Evolutionary conservation across 177 flowering plant genomes (phyloP), one percentile per base, ranked within the genome.

Genomic region (Telopea speciosissima): DNA sequence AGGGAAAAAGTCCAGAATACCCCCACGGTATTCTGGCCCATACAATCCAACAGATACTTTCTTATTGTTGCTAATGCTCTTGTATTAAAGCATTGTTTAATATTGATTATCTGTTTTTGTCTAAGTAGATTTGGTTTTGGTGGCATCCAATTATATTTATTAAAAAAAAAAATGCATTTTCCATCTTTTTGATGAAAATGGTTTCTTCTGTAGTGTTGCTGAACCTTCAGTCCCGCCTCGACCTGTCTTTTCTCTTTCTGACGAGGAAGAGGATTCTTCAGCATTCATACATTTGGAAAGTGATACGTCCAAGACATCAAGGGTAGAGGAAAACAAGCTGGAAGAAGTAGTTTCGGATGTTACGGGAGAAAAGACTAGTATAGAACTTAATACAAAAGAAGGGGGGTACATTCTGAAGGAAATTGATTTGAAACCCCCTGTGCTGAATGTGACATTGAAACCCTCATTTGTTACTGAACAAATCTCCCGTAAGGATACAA

Each of bases 151-250:
- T n/a, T n/a, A n/a, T n/a, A n/a, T 44, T 44, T 13, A 44, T 44
- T 44, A 9, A 8, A 2, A 9, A 9, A 9, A 44, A 28, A 28
- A 28, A 2, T 26, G 19, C 14, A 10, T 68, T 16, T 25, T 24
- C 23, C 24, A 13, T 23, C 25, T 44, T 28, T 21, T 66, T 26
- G 26, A 65, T 74, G 65, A 59, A 68, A 70, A 71, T 69, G 25
- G 17, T 70, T 70, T 78, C 63, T 70, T 74, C 65, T 83, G 80
- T 69, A 91, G 97, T 80, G 78, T 69, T 49, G 49, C 76, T 73
- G 93, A 74, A 73, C 40, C 75, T 74, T 61, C 81, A 42, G 74
- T 12, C 77, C 21, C 74, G 33, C 70, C 82, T 44, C 75, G 75
- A 71, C 45, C 58, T 76, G 62, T 14, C 66, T 66, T 74, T 72